Evolutionary conservation across 2,329 filamentous ascomycete genomes (phyloP), one percentile per base, ranked within the genome.

Genomic region (Samsoniella hepiali): DNA sequence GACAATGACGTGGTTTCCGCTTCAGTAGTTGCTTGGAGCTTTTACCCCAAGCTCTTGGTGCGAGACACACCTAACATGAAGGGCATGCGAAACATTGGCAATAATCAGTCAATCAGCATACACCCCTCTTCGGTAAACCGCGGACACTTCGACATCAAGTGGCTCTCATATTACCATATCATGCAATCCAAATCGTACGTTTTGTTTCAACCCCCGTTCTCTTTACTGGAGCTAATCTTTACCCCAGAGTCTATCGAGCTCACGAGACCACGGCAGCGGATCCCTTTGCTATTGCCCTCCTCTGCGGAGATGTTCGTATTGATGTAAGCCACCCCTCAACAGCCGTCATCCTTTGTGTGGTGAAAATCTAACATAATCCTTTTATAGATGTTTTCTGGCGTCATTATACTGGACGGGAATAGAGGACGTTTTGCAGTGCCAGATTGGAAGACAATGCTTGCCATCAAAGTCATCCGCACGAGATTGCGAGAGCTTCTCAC

Each of bases 151-250:
- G 85, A 87, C 47, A 79, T 93, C 45, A 89, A 88, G 71, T 98
- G 91, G 87, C 79, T 99, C 51, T 95, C 91, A 0, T 99, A 97
- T 75, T 98, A 98, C 77, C 91, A 96, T 74, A 97, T 98, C 67
- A 96, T 98, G 91, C 93, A 97, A 75, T 90, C 90, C 3, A 93
- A 89, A 80, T 78, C 91, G 88, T 83, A 84, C 83, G 79, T 81
- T 32, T 8, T 34, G 44, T 8, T 27, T 4, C 15, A 40, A 51
- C 40, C 31, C 15, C 40, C 7, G 40, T 31, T 42, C 31, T 58
- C 49, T 27, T 38, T 13, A 29, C 31, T 42, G 58, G 56, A 15
- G 32, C 64, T 72, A 58, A 68, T 56, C n/a, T 40, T 50, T 7
- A n/a, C 58, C 79, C 58, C 17, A 88, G 86, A 65, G 88, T 90